Evolutionary conservation across 1,284 basidiomycete species (phyloP), one percentile per base, ranked within the genome.

Genomic region (Cystobasidium sp.): DNA sequence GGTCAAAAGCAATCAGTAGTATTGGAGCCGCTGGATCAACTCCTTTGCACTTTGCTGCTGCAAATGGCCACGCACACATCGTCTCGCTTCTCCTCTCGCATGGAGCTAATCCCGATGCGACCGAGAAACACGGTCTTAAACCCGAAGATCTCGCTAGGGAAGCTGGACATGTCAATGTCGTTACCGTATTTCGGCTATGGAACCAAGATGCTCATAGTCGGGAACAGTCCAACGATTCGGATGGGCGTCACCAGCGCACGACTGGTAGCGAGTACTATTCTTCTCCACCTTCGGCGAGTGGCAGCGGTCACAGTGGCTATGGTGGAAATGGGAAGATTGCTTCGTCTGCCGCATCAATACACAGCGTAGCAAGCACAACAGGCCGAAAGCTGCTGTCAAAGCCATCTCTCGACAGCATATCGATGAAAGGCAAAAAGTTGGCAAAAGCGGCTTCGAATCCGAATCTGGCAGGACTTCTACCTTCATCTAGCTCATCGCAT

Each of bases 41-140:
- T 0, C 91, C 94, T 0, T 87, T 97, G n/a, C 94, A 97, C 81
- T 97, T 96, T 81, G 94, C 94, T 6, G 90, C 93, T 39, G 93
- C 94, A 24, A 94, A 95, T 77, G 93, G 93, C 4, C 92, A 97
- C 82, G 87, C 87, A 43, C 82, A 85, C 20, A 88, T 93, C 78
- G 87, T 93, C 53, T 86, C 86, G 75, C 88, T 90, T 41, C 88
- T 97, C 53, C 88, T 97, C 41, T 86, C 88, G 10, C 88, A 88
- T 77, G 93, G 93, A 47, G 94, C 94, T 5, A 86, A 88, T 74
- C 88, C 92, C 24, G 86, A 89, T 81, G 88, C 88, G 70, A 82
- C 88, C 20, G 94, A 97, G 84, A 96, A 96, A 82, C 89, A 93
- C 82, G 92, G 91, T 7, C 84, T 92, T 76, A 93, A 91, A 0